Percentiles rank a stretch among this genome's conserved stretches.
phyloP scores from a whole-genome alignment of 1,284 basidiomycete genomes.

The Heterobasidion annosum region DNA sequence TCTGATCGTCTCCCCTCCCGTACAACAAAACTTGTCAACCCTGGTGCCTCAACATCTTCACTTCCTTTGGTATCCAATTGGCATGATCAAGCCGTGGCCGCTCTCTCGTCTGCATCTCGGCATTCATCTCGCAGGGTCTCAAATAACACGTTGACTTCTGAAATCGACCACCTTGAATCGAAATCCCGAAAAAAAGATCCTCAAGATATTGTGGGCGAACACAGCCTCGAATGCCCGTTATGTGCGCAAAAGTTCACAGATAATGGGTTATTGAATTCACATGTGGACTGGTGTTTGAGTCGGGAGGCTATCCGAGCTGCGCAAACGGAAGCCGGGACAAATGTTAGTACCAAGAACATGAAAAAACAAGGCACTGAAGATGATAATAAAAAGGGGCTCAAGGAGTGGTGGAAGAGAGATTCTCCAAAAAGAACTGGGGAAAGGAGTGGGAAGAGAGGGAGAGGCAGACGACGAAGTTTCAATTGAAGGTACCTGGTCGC shows the following conservation, averaged over 20 bases:
- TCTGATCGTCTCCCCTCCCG: neutral
- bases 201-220: conserved; percentile 12
- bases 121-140: neutral
- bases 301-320: conserved; percentile 61
- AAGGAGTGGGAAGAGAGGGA: neutral
- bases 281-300: conserved; percentile 74
- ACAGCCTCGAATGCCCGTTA: conserved; percentile 47
- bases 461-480: neutral
- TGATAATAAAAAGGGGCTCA: neutral
- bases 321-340: conserved; percentile 26
- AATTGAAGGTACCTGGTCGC: neutral
- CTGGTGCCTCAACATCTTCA: neutral
- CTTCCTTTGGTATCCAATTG: neutral
- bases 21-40: neutral
- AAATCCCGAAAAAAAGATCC: neutral
- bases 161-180: neutral
- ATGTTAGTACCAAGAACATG: conserved; percentile 11
- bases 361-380: conserved; percentile 10
- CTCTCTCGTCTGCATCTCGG: neutral
- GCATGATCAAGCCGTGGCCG: neutral
- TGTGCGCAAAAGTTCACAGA: conserved; percentile 50
- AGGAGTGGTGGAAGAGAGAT: conserved; percentile 3
- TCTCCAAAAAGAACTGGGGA: neutral
- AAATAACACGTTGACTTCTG: neutral
- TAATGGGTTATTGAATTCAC: conserved; percentile 62